Base-by-base conservation (phyloP, 1,284 basidiomycete species). In the Cutaneotrichosporon sp. region DNA sequence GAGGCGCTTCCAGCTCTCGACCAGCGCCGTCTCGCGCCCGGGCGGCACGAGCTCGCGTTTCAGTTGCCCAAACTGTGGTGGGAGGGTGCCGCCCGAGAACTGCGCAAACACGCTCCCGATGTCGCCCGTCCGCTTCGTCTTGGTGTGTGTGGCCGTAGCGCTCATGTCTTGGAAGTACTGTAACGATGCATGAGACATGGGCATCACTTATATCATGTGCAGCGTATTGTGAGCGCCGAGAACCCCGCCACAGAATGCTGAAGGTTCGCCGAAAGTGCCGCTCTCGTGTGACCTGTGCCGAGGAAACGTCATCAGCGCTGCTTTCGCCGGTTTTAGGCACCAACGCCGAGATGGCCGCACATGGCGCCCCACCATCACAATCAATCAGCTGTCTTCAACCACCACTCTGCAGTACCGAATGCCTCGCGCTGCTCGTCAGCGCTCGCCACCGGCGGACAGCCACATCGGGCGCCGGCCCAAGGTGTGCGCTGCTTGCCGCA, bases 1-100 rank as follows among this genome's bases (percentile, higher is more conserved):
- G 0, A 90, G 81, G 33, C 84, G 82, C 33, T 74, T 80, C 87
- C 88, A 90, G 53, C 83, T 82, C 52, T 82, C 72, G 11, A 81
- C 66, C 10, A 89, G 73, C 2, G 68, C 67, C 16, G 85, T 83
- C n/a, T 74, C 80, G 74, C 84, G 72, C 29, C 69, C 65, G 47
- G 66, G 69, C 38, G 71, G 69, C 9, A 73, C 70, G 38, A 72
- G 69, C n/a, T 88, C 71, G 45, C 54, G 54, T 16, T 56, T 56
- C 43, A 56, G 22, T 6, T 22, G 43, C 2, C 45, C 43, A 36
- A 43, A 56, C 20, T 47, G 43, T n/a, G 45, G 20, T 5, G 54
- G 43, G 18, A 56, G 14, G 11, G 38, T 11, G 18, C 54, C 45
- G n/a, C 54, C 54, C 3, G 43, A 34, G 31, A 56, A 47, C 29